phyloP scores from a whole-genome alignment of 768 basidiomycete genomes.

The Tylopilus subfusipes region DNA sequence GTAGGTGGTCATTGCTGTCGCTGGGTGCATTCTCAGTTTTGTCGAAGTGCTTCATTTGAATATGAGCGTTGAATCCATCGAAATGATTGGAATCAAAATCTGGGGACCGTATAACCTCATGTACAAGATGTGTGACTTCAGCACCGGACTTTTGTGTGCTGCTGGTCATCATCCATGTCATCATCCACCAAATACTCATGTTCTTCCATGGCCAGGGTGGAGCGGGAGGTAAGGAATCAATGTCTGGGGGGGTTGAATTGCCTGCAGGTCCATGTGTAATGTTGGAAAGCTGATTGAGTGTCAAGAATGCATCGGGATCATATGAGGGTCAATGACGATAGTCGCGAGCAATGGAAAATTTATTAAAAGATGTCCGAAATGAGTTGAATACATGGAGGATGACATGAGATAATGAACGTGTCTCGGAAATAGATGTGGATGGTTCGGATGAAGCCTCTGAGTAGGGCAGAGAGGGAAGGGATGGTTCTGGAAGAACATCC shows the following conservation, averaged over 20 bases:
- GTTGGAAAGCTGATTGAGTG: not conserved
- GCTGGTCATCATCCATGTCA: constrained; percentile 15
- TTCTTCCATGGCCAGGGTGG: constrained; percentile 15
- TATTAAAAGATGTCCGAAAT: not conserved
- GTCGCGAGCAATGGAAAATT: not conserved
- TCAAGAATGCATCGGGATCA: not conserved
- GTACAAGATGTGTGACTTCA: constrained; percentile 6
- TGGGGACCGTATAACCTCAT: not conserved
- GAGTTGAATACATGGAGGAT: not conserved
- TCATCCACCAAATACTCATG: constrained; percentile 9
- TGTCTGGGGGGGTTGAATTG: no score
- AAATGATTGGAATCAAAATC: not conserved
- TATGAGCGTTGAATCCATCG: constrained; percentile 9
- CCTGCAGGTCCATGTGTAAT: no score
- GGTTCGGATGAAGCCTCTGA: not conserved
- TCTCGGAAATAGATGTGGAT: no score
- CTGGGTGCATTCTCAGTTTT: not conserved
- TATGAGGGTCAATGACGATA: not conserved
- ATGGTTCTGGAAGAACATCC: not conserved
- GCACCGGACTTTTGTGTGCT: constrained; percentile 3
- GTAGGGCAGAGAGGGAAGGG: not conserved
- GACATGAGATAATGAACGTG: not conserved
- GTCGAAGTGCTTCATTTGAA: constrained; percentile 9
- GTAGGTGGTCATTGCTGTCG: no score
- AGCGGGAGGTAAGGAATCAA: not conserved